Percentiles rank a stretch among this genome's conserved stretches.
These are phyloP conservation scores for Boletus vinaceobasis DNA, from an alignment of 768 basidiomycete species.

Conservation along the genomic window DNA sequence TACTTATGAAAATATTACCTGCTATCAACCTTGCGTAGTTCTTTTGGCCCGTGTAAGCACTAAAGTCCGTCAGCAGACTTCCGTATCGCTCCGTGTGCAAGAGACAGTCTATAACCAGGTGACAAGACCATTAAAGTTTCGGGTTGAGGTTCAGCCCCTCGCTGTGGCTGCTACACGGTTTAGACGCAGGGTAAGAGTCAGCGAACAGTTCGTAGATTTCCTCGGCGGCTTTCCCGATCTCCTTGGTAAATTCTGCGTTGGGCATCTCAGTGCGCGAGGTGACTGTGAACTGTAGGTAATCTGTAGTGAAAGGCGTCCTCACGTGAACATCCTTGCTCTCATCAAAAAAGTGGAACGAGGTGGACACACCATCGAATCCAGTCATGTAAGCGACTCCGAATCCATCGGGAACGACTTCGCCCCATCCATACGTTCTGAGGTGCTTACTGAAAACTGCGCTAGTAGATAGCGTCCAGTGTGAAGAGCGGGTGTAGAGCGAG, in stretches of 20 bases:
- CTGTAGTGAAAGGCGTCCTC: slow-evolving; percentile 32
- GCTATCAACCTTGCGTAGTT: background rate
- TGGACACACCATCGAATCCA: slow-evolving; percentile 65
- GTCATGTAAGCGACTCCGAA: slow-evolving; percentile 96
- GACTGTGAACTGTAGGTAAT: slow-evolving; percentile 81
- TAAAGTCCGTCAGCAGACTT: background rate
- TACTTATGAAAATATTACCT: background rate
- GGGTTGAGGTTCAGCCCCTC: background rate
- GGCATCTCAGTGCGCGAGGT: slow-evolving; percentile 86
- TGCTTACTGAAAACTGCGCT: slow-evolving; percentile 85
- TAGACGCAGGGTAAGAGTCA: background rate
- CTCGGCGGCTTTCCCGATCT: slow-evolving; percentile 59
- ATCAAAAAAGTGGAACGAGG: background rate
- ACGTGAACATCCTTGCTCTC: slow-evolving; percentile 1
- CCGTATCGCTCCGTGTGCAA: background rate
- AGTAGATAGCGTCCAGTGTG: slow-evolving; percentile 87
- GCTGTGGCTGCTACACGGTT: background rate
- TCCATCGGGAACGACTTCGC: slow-evolving; percentile 90
- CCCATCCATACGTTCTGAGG: slow-evolving; percentile 89
- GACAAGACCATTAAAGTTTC: slow-evolving; percentile 16
- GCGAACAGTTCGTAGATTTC: slow-evolving; percentile 67
- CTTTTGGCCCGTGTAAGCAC: background rate
- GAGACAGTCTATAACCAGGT: too few species aligned
- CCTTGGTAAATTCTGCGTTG: slow-evolving; percentile 67
- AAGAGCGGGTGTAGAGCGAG: slow-evolving; percentile 66